Evolutionary conservation across 768 basidiomycete species (phyloP).

Genomic region (Leccinum boreale): DNA sequence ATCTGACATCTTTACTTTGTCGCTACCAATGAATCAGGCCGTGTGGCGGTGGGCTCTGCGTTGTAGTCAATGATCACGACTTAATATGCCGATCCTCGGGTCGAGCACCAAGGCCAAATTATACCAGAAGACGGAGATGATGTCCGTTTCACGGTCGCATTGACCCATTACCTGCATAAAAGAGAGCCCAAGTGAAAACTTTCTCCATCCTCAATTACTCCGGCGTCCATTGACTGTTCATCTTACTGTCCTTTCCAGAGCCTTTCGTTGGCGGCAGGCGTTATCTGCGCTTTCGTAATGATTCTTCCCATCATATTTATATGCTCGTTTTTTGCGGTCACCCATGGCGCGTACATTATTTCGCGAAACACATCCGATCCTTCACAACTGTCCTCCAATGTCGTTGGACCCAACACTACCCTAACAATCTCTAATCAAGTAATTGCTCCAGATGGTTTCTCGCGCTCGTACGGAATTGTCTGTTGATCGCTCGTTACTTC

Average conservation of each 20-base stretch:
- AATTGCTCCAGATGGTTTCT: slow-evolving; percentile 50
- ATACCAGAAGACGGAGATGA: background rate
- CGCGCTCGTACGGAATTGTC: slow-evolving; percentile 35
- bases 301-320: slow-evolving; percentile 1
- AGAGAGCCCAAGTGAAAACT: background rate
- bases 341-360: slow-evolving; percentile 19
- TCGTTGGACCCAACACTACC: slow-evolving; percentile 21
- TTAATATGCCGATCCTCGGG: background rate
- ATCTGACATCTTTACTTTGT: background rate
- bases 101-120: background rate
- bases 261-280: background rate
- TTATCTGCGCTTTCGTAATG: slow-evolving; percentile 10
- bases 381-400: background rate
- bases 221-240: background rate
- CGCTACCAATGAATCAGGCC: background rate
- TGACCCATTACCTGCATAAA: background rate
- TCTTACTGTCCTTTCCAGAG: background rate
- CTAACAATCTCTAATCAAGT: slow-evolving; percentile 37
- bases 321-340: slow-evolving; percentile 2
- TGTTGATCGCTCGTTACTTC: background rate
- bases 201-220: background rate
- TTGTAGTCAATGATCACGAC: background rate
- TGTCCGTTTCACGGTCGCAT: background rate
- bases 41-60: background rate
- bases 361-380: slow-evolving; percentile 9